Conservation (phyloP, 192 early-diverging fungal genomes). For the Phycomyces nitens region DNA sequence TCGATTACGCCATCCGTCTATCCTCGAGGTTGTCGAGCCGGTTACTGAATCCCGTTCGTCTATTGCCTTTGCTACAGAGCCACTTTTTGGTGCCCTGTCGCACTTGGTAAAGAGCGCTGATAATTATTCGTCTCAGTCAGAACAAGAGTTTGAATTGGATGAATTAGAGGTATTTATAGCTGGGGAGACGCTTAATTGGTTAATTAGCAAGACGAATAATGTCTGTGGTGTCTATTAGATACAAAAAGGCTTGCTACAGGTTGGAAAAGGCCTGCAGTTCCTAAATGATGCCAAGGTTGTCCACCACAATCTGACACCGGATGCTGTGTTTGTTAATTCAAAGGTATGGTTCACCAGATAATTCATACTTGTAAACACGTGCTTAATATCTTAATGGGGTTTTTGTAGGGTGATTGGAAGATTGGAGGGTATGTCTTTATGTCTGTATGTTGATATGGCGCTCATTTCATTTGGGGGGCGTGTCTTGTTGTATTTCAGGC, state of each 20-base stretch:
- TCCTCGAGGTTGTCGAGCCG: conserved; percentile 75
- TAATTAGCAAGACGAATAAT: not conserved
- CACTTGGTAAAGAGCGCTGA: conserved; percentile 58
- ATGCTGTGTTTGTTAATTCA: conserved; percentile 72
- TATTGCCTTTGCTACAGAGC: conserved; percentile 78
- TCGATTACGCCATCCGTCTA: conserved; percentile 72
- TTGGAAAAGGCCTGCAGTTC: conserved; percentile 72
- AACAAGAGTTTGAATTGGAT: conserved; percentile 58
- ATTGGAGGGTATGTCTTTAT: conserved; percentile 54
- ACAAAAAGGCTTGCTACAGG: conserved; percentile 74
- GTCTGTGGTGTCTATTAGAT: conserved; percentile 39
- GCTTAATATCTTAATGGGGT: not conserved
- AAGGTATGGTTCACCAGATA: conserved; percentile 34
- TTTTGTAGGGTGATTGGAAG: conserved; percentile 72
- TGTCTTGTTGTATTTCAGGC: conserved; percentile 29
- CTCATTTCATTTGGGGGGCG: not conserved
- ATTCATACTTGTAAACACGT: no score
- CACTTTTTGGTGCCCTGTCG: conserved; percentile 56
- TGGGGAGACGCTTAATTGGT: not conserved
- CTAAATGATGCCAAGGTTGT: conserved; percentile 73
- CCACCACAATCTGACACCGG: conserved; percentile 71
- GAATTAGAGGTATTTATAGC: conserved; percentile 60
- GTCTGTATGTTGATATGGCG: not conserved
- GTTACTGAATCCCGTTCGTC: conserved; percentile 61
- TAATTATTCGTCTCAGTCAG: conserved; percentile 22